Percentiles rank a stretch among this genome's conserved stretches.
Evolutionary conservation across 2,329 filamentous ascomycete genomes (phyloP).

Genomic region (Alternaria longipes): DNA sequence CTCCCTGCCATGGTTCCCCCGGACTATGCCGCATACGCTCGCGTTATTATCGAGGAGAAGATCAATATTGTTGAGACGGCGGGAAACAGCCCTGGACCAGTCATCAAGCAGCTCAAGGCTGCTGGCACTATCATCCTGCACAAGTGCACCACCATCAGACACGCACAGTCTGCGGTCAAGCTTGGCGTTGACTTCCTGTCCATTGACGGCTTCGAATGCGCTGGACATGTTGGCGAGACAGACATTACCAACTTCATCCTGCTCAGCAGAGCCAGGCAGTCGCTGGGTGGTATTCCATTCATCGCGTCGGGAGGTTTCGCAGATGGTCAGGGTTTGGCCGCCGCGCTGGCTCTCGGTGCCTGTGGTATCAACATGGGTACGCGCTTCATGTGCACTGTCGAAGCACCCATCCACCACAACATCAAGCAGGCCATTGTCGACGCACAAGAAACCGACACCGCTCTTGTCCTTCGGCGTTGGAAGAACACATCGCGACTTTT

Average conservation of each 20-base stretch:
- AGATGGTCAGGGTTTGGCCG: slow-evolving; percentile 91
- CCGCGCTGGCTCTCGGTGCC: slow-evolving; percentile 87
- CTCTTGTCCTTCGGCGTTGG: slow-evolving; percentile 88
- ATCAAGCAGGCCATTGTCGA: slow-evolving; percentile 94
- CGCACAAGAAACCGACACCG: slow-evolving; percentile 89
- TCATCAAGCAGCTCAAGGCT: slow-evolving; percentile 88
- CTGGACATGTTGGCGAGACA: slow-evolving; percentile 85
- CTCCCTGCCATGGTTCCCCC: slow-evolving; percentile 89
- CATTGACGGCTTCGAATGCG: slow-evolving; percentile 98
- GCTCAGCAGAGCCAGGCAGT: slow-evolving; percentile 83
- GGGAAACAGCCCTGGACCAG: slow-evolving; percentile 87
- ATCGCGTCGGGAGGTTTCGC: slow-evolving; percentile 96
- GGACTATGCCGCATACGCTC: slow-evolving; percentile 90
- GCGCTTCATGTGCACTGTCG: slow-evolving; percentile 94
- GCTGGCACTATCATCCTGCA: slow-evolving; percentile 83
- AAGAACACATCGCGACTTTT: slow-evolving; percentile 90
- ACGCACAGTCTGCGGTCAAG: slow-evolving; percentile 90
- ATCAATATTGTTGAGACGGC: slow-evolving; percentile 92
- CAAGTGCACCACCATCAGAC: slow-evolving; percentile 97
- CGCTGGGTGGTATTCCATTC: slow-evolving; percentile 79
- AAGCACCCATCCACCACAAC: slow-evolving; percentile 89
- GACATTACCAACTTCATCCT: slow-evolving; percentile 93
- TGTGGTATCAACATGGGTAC: slow-evolving; percentile 99
- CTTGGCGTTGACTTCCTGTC: slow-evolving; percentile 95
- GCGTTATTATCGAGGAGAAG: slow-evolving; percentile 92